A percentile compares a stretch with the other conserved stretches of the same genome.
Conservation (phyloP, 805 yeast genomes). For the Saturnispora zaruensis region DNA sequence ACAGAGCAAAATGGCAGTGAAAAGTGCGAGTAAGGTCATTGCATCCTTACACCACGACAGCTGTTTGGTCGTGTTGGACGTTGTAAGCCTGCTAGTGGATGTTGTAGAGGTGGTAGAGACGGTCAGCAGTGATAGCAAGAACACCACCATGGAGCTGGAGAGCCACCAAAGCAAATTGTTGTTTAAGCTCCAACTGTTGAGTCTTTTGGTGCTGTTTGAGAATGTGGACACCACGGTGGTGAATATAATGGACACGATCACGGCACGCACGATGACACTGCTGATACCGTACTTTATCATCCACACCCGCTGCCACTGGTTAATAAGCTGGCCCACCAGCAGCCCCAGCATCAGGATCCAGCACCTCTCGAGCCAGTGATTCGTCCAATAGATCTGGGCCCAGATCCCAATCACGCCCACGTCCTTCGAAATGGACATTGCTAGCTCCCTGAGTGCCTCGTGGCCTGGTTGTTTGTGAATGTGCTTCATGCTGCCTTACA, state of each 20-base stretch:
- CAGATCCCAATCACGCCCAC: conserved; percentile 5
- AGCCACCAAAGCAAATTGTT: not conserved
- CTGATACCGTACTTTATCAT: not conserved
- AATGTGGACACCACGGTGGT: not conserved
- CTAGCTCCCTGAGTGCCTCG: not conserved
- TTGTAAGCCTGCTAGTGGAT: not conserved
- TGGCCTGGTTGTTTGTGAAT: not conserved
- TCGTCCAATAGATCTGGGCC: conserved; percentile 3
- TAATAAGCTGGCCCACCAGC: conserved; percentile 3
- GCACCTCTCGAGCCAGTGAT: conserved; percentile 3
- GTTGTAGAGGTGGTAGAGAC: not conserved
- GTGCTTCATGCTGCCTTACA: not conserved
- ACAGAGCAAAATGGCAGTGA: conserved; percentile 6
- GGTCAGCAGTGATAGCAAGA: not conserved
- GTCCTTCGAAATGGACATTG: conserved; percentile 2
- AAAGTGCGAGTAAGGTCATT: conserved; percentile 3
- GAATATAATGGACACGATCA: not conserved
- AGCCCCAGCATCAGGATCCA: conserved; percentile 7
- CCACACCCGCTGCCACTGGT: conserved; percentile 7
- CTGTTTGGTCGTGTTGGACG: not conserved
- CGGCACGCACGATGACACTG: conserved; percentile 1
- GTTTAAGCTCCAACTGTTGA: not conserved
- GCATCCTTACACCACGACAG: conserved; percentile 5
- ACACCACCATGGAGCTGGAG: not conserved
- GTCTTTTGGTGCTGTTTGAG: not conserved